phyloP scores from a whole-genome alignment of 345 rosid species.

The Luvunga scandens region DNA sequence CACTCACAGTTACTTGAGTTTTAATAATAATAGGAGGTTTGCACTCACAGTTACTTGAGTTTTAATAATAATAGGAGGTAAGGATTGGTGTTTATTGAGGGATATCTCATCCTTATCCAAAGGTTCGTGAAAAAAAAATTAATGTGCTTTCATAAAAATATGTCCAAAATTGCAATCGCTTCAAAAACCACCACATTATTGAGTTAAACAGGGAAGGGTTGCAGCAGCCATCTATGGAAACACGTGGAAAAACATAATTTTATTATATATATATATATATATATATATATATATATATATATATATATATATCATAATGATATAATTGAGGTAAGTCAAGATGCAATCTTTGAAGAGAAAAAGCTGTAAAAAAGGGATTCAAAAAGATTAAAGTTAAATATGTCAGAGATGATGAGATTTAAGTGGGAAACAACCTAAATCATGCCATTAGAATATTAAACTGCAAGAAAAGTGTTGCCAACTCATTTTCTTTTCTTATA shows the following conservation, averaged over 20 bases:
- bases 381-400: background rate
- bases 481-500: background rate
- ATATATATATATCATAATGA: background rate
- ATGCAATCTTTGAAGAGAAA: conserved; percentile 8
- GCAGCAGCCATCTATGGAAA: background rate
- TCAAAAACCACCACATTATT: background rate
- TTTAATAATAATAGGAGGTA: too few species aligned
- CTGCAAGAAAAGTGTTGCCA: conserved; percentile 5
- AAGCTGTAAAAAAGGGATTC: background rate
- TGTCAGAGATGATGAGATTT: background rate
- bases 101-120: too few species aligned
- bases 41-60: too few species aligned
- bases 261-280: too few species aligned
- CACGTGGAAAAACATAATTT: background rate
- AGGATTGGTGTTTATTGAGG: too few species aligned
- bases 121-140: too few species aligned
- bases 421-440: conserved; percentile 16
- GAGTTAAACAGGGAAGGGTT: background rate
- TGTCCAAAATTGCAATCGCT: background rate
- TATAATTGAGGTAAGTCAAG: background rate
- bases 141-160: too few species aligned
- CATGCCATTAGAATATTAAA: background rate
- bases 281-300: too few species aligned
- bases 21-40: too few species aligned
- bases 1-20: too few species aligned